These are phyloP conservation scores for Yarrowia yakushimensis DNA, from an alignment of 805 yeast species.

Conservation along the genomic window DNA sequence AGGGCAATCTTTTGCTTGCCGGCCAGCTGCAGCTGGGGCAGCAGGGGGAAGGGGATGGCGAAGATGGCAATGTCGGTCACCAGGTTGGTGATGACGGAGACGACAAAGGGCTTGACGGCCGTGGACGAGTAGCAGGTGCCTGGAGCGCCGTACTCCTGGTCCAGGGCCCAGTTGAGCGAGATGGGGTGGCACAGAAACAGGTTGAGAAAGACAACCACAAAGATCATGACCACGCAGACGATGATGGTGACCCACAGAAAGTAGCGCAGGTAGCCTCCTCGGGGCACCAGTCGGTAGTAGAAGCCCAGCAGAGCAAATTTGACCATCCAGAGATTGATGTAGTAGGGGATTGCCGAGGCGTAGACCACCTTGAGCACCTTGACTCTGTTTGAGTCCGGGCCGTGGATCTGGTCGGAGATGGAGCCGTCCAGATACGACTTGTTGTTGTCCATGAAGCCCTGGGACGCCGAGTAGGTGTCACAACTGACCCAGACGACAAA, in stretches of 20 bases:
- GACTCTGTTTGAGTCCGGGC: conserved; percentile 21
- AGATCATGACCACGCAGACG: conserved; percentile 26
- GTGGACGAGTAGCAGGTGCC: conserved; percentile 33
- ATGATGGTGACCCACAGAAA: conserved; percentile 28
- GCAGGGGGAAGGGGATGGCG: conserved; percentile 33
- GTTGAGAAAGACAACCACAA: conserved; percentile 29
- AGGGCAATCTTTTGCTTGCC: conserved; percentile 30
- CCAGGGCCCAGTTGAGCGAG: conserved; percentile 32
- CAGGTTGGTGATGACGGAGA: conserved; percentile 31
- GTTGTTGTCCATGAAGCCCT: conserved; percentile 32
- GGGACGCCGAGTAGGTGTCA: conserved; percentile 30
- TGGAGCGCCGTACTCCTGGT: not conserved
- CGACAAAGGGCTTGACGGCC: conserved; percentile 30
- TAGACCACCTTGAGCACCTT: conserved; percentile 32
- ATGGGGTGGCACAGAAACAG: conserved; percentile 32
- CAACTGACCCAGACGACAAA: conserved; percentile 32
- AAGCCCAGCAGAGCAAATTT: conserved; percentile 33
- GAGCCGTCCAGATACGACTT: conserved; percentile 28
- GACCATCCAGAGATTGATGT: conserved; percentile 32
- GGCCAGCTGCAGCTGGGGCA: conserved; percentile 28
- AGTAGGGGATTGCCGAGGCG: conserved; percentile 33
- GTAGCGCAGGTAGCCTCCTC: conserved; percentile 29
- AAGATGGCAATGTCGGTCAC: conserved; percentile 32
- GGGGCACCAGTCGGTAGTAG: conserved; percentile 33
- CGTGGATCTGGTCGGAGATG: conserved; percentile 26